Evolutionary conservation across 768 basidiomycete genomes (phyloP).

Genomic region (Cystoderma amianthinum): DNA sequence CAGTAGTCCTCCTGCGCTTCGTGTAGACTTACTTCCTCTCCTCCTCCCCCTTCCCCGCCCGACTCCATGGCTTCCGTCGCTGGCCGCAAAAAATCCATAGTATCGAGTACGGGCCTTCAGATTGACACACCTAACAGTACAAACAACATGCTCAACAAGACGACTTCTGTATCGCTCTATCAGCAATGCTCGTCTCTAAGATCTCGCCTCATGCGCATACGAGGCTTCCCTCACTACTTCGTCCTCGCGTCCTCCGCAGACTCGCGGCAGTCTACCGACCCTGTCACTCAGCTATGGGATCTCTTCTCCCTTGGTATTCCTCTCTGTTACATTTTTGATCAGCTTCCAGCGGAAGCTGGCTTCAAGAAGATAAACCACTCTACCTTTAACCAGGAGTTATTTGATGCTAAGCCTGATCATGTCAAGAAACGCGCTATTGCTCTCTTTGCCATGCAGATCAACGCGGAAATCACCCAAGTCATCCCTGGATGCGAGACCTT

Average conservation of each 20-base stretch:
- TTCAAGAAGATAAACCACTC: conserved; percentile 55
- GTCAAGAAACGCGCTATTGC: conserved; percentile 88
- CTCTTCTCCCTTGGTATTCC: conserved; percentile 89
- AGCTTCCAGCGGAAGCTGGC: conserved; percentile 62
- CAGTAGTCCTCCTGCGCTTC: background rate
- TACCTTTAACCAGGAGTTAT: conserved; percentile 57
- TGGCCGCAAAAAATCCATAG: conserved; percentile 76
- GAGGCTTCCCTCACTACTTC: conserved; percentile 67
- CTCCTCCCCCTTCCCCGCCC: conserved; percentile 6
- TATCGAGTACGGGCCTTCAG: conserved; percentile 53
- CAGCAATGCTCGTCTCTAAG: conserved; percentile 84
- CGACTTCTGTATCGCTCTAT: conserved; percentile 87
- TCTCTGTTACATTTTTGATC: conserved; percentile 94
- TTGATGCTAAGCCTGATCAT: conserved; percentile 70
- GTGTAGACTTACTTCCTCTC: conserved; percentile 4
- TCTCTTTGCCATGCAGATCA: conserved; percentile 85
- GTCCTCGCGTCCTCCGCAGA: conserved; percentile 48
- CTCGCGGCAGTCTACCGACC: conserved; percentile 77
- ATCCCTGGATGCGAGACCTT: conserved; percentile 76
- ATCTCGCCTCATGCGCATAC: conserved; percentile 70
- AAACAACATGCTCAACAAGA: conserved; percentile 87
- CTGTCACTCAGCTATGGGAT: conserved; percentile 92
- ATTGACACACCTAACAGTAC: conserved; percentile 73
- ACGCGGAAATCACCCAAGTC: conserved; percentile 48
- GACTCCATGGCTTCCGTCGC: conserved; percentile 43